Conservation (phyloP, 352 stramenopile species). For the Phytopythium oedochilum region DNA sequence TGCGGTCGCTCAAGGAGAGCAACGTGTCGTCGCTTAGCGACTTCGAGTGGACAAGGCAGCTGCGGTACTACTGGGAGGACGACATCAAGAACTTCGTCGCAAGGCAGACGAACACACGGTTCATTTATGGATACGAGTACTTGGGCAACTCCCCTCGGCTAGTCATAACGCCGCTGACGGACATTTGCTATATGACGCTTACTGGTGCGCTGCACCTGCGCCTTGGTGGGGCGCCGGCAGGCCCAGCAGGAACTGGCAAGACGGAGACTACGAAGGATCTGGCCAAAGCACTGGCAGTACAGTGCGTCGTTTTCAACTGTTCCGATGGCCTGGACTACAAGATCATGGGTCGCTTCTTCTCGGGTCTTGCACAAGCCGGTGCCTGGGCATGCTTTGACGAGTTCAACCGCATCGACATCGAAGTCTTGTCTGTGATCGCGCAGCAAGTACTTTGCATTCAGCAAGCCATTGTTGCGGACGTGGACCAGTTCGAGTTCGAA, state of each 20-base stretch:
- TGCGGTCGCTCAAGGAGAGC: constrained; percentile 76
- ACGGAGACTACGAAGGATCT: constrained; percentile 95
- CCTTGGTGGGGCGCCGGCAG: constrained; percentile 89
- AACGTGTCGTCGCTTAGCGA: constrained; percentile 77
- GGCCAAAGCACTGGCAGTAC: constrained; percentile 91
- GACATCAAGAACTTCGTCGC: constrained; percentile 85
- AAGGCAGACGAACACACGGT: constrained; percentile 77
- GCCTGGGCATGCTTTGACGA: constrained; percentile 96
- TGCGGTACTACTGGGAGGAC: constrained; percentile 88
- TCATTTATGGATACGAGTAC: constrained; percentile 87
- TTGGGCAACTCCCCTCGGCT: constrained; percentile 77
- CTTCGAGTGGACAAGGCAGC: constrained; percentile 90
- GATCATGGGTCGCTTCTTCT: constrained; percentile 96
- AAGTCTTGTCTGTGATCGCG: constrained; percentile 94
- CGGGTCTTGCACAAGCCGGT: constrained; percentile 88
- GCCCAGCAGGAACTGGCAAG: constrained; percentile 92
- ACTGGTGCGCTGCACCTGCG: constrained; percentile 92
- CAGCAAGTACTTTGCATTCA: constrained; percentile 95
- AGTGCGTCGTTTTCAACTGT: constrained; percentile 96
- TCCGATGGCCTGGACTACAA: constrained; percentile 95
- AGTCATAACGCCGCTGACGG: constrained; percentile 81
- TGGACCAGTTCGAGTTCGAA: constrained; percentile 92
- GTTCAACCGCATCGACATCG: constrained; percentile 96
- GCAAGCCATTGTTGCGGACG: constrained; percentile 89
- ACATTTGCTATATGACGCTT: constrained; percentile 93